Base-by-base conservation (phyloP, 2,329 filamentous ascomycete genomes). In the Harringtonia lauricola region DNA sequence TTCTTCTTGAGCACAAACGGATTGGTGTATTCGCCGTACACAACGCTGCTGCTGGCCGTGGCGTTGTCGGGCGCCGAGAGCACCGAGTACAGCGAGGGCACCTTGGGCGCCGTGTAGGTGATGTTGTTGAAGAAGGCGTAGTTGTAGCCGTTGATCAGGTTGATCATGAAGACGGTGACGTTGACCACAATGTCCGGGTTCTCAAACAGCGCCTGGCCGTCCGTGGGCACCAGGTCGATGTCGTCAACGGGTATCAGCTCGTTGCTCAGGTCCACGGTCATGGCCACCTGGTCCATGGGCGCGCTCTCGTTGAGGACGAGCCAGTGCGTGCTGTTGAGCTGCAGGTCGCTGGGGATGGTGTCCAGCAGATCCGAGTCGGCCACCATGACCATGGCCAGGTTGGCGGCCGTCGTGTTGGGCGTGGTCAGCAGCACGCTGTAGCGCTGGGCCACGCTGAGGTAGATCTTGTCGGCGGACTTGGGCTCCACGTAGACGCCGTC, bases 31-130 rank as follows among this genome's bases (percentile, higher is more conserved):
- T 68, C 65, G 26, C 83, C 83, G 55, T 88, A 88, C 5, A 87
- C 64, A 2, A 57, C 50, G 0, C 78, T 66, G 48, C 86, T 68
- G 2, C 66, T 68, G 14, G 77, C 74, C 17, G 70, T 63, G 41
- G 84, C 63, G 34, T 21, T 7, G 17, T 76, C 76, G 38, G 39
- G 42, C 2, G 77, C 63, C 0, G 76, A 78, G 4, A 94, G 67
- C 1, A 73, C 85, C 1, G 83, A 86, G 67, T 88, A 94, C 0
- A 94, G 68, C 0, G 82, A 79, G 0, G 87, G 88, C 0, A 94
- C 86, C 57, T 86, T 85, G 39, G 84, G 86, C 0, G 64, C 44
- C 4, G 74, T 72, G 59, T 89, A 94, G 26, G 83, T 86, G 49
- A 86, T 76, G 59, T 85, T 80, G 66, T 90, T 89, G 64, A 85